phyloP scores from a whole-genome alignment of 768 basidiomycete genomes.

The Agrocybe chaxingu region DNA sequence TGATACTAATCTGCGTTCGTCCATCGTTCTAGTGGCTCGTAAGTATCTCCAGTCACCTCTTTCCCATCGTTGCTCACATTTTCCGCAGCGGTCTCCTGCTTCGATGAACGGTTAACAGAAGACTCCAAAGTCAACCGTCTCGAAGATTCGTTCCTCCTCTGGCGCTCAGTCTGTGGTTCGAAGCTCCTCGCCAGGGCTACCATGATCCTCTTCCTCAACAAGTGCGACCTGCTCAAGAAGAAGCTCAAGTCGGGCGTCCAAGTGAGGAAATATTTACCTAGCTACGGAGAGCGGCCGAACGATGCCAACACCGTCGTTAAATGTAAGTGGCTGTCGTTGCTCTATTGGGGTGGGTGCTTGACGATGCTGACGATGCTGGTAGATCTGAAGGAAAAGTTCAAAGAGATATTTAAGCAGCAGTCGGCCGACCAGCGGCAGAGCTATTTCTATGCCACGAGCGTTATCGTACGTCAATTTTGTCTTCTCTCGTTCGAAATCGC shows the following conservation, averaged over 20 bases:
- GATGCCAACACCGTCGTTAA: conserved; percentile 48
- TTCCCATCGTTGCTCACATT: conserved; percentile 18
- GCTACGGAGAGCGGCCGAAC: conserved; percentile 62
- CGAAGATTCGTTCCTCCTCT: conserved; percentile 70
- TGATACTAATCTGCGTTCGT: conserved; percentile 1
- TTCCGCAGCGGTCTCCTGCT: conserved; percentile 39
- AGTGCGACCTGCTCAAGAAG: conserved; percentile 59
- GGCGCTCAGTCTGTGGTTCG: conserved; percentile 60
- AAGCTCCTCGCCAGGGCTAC: conserved; percentile 57
- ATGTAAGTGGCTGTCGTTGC: conserved; percentile 38
- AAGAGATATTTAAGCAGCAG: conserved; percentile 46
- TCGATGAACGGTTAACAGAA: conserved; percentile 48
- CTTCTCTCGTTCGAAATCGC: background rate
- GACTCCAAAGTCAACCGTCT: conserved; percentile 63
- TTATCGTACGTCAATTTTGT: conserved; percentile 41
- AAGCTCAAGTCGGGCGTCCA: conserved; percentile 43
- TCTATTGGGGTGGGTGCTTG: background rate
- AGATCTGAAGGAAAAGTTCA: conserved; percentile 43
- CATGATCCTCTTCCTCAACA: conserved; percentile 74
- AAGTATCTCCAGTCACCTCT: conserved; percentile 34
- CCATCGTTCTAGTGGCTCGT: conserved; percentile 45
- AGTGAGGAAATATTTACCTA: conserved; percentile 54
- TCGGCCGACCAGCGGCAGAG: conserved; percentile 48
- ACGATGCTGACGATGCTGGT: conserved; percentile 15
- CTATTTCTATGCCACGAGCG: conserved; percentile 60